Base-by-base conservation (phyloP, 1,284 basidiomycete genomes). In the Spongispora temasekensis region DNA sequence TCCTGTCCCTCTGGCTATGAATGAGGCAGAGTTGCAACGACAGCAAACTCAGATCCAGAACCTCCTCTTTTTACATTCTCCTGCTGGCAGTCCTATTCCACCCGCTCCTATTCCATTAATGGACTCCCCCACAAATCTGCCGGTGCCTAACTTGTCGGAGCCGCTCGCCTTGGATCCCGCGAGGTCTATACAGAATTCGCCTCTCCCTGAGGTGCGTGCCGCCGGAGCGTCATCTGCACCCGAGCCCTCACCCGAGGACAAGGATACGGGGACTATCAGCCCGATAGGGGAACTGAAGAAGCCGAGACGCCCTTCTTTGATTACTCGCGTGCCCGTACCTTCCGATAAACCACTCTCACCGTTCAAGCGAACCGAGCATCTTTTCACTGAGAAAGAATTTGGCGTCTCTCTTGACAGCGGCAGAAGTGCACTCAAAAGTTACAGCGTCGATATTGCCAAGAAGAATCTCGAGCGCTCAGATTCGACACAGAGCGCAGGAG, bases 401-500 rank as follows among this genome's bases (percentile, higher is more conserved):
- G 64, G 72, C 65, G 56, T 73, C 8, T 65, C 71, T 15, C 51
- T 63, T 15, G 63, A 68, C 32, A 57, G 52, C 52, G 60, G 61
- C 58, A 61, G 50, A 57, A 67, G 42, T 28, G 51, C 61, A 37
- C 57, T 64, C 54, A 72, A 72, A 59, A 68, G 65, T 48, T 64
- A 65, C 61, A 77, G 66, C 34, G 62, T 71, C 40, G 75, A 75
- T 59, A 67, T 53, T 56, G 63, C 69, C n/a, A 67, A 68, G 59
- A 68, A 68, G 55, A 55, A 62, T 28, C 56, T 82, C 5, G 79
- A 83, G 58, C 79, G 81, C 61, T 76, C 74, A 27, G 82, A 85
- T 54, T 84, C 83, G 2, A 77, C 76, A 17, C 78, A 72, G 55
- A 89, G 83, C 63, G 81, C 71, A 34, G 83, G 81, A 17, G 87